phyloP scores from a whole-genome alignment of 805 yeast species.

The Saturnispora dispora region DNA sequence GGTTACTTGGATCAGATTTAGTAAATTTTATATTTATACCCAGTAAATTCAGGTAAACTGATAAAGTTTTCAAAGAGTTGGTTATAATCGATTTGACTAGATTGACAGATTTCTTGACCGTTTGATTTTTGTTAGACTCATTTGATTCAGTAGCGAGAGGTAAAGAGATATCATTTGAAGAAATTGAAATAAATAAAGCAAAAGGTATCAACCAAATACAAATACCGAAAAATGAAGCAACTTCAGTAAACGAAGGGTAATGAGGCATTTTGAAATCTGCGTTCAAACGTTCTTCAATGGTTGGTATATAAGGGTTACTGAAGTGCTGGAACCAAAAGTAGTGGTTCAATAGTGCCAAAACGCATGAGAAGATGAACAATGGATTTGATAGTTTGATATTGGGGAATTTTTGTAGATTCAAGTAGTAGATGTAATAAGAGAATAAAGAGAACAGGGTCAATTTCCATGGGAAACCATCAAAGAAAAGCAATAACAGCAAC shows the following conservation, averaged over 20 bases:
- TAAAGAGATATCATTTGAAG: slow-evolving; percentile 83
- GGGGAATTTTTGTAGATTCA: slow-evolving; percentile 76
- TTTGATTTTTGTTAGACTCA: slow-evolving; percentile 13
- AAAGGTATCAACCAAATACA: slow-evolving; percentile 94
- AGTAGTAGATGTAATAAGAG: slow-evolving; percentile 65
- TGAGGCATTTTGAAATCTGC: slow-evolving; percentile 54
- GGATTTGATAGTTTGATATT: slow-evolving; percentile 68
- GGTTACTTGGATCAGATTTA: slow-evolving; percentile 16
- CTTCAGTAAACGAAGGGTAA: slow-evolving; percentile 77
- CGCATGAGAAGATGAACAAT: slow-evolving; percentile 59
- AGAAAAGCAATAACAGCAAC: slow-evolving; percentile 43
- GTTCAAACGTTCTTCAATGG: slow-evolving; percentile 49
- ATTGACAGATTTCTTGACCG: slow-evolving; percentile 43
- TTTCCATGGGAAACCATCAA: slow-evolving; percentile 74
- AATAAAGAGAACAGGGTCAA: slow-evolving; percentile 57
- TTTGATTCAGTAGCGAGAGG: slow-evolving; percentile 38
- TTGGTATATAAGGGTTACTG: slow-evolving; percentile 62
- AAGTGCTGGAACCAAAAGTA: slow-evolving; percentile 85
- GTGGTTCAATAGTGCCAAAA: slow-evolving; percentile 70
- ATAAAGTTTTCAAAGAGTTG: slow-evolving; percentile 38
- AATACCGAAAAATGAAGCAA: slow-evolving; percentile 90
- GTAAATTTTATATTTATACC: slow-evolving; percentile 45
- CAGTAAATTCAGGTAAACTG: slow-evolving; percentile 39
- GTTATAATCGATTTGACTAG: slow-evolving; percentile 60
- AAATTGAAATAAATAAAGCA: slow-evolving; percentile 79